Conservation (phyloP, 441 rosid genomes). For the Bocquillonia castaneifolia region DNA sequence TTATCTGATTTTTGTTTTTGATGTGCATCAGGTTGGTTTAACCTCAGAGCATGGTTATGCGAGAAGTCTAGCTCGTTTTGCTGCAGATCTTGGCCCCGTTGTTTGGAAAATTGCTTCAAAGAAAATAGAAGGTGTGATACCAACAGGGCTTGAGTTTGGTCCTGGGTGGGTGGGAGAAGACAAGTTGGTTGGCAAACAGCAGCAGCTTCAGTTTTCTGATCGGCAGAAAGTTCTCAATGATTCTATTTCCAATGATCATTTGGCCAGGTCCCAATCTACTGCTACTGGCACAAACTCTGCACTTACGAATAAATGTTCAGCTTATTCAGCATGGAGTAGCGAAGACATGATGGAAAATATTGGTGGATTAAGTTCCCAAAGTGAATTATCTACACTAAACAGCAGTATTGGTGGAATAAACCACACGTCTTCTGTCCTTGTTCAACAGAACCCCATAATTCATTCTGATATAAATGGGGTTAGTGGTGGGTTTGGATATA, state of each 20-base stretch:
- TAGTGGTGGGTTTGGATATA: conserved; percentile 27
- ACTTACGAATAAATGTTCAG: conserved; percentile 27
- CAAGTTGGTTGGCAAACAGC: conserved; percentile 33
- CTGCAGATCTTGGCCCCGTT: conserved; percentile 62
- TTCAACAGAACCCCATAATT: conserved; percentile 32
- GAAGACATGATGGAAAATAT: conserved; percentile 33
- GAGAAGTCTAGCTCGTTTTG: conserved; percentile 72
- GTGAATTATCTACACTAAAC: conserved; percentile 23
- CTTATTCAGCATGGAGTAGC: conserved; percentile 23
- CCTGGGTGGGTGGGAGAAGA: conserved; percentile 76
- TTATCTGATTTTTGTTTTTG: conserved; percentile 4
- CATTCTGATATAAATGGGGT: conserved; percentile 39
- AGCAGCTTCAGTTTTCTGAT: conserved; percentile 16
- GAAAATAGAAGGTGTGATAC: conserved; percentile 48
- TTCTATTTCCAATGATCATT: conserved; percentile 28
- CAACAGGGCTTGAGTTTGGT: conserved; percentile 51
- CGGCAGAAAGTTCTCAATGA: conserved; percentile 27
- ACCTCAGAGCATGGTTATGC: conserved; percentile 61
- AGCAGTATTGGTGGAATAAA: conserved; percentile 22
- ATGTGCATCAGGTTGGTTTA: conserved; percentile 61
- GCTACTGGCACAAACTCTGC: conserved; percentile 32
- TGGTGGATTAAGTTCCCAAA: conserved; percentile 32
- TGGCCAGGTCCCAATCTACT: conserved; percentile 33
- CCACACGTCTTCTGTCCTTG: conserved; percentile 24
- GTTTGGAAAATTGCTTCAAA: conserved; percentile 60